Evolutionary conservation across 163 green algal species (phyloP).

Genomic region (Picocystis sp.): DNA sequence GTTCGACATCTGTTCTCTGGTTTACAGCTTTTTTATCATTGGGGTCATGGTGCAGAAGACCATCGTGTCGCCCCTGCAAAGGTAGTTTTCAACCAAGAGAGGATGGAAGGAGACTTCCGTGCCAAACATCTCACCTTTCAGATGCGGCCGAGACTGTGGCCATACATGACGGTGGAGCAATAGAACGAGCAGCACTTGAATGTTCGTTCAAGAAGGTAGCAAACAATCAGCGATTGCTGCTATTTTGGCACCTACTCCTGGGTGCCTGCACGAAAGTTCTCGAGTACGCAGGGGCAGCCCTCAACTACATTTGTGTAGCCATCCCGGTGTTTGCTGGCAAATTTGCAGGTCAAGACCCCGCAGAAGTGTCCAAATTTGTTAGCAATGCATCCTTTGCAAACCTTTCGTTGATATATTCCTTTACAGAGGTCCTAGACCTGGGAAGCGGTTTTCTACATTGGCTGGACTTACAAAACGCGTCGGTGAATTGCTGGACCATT

Average conservation of each 20-base stretch:
- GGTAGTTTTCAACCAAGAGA: slow-evolving; percentile 18
- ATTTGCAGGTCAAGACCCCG: slow-evolving; percentile 8
- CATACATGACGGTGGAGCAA: not conserved
- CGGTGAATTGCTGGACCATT: slow-evolving; percentile 15
- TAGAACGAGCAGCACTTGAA: not conserved
- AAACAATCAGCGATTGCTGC: slow-evolving; percentile 8
- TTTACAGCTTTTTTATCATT: slow-evolving; percentile 18
- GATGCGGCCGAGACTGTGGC: not conserved
- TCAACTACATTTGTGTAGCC: slow-evolving; percentile 31
- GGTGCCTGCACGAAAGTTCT: slow-evolving; percentile 13
- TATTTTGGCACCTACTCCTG: slow-evolving; percentile 11
- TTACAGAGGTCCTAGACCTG: slow-evolving; percentile 27
- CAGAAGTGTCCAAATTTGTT: slow-evolving; percentile 21
- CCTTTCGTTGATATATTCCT: slow-evolving; percentile 32
- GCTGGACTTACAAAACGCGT: slow-evolving; percentile 23
- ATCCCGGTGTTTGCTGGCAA: slow-evolving; percentile 16
- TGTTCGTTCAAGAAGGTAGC: too few relatives aligned
- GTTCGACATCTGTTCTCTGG: slow-evolving; percentile 11
- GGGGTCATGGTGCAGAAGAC: slow-evolving; percentile 9
- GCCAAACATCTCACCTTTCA: slow-evolving; percentile 13
- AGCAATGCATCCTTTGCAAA: slow-evolving; percentile 36
- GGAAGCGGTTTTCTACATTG: slow-evolving; percentile 7
- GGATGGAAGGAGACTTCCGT: slow-evolving; percentile 20
- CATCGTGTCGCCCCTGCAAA: slow-evolving; percentile 12
- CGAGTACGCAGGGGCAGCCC: slow-evolving; percentile 30